phyloP scores from a whole-genome alignment of 1,284 basidiomycete genomes.

The Ustilago nuda region DNA sequence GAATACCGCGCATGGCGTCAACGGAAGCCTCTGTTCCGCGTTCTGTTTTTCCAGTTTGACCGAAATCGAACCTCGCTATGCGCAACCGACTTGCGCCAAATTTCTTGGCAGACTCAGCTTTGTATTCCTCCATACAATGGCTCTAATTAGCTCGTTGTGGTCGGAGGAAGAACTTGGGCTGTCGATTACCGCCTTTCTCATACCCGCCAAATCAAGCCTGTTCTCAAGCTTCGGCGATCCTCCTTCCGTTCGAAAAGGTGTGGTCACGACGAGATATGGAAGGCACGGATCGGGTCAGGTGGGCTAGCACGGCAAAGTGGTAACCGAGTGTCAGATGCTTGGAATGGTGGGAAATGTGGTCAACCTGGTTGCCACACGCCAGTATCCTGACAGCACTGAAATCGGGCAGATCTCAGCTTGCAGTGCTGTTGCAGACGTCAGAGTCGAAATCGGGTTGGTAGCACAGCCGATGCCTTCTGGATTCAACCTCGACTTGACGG shows the following conservation, averaged over 20 bases:
- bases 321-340: slow-evolving; percentile 3
- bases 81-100: slow-evolving; percentile 20
- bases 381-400: background rate
- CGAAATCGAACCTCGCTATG: slow-evolving; percentile 1
- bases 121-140: background rate
- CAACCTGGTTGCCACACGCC: background rate
- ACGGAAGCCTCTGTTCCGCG: slow-evolving; percentile 16
- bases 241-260: background rate
- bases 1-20: background rate
- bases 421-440: no score
- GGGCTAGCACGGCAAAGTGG: background rate
- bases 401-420: background rate
- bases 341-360: slow-evolving; percentile 3
- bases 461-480: no score
- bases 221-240: slow-evolving; percentile 2
- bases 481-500: no score
- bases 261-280: background rate
- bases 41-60: slow-evolving; percentile 2
- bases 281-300: slow-evolving; percentile 5
- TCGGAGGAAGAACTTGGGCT: background rate
- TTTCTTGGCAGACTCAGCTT: slow-evolving; percentile 14
- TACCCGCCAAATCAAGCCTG: background rate
- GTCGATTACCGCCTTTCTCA: slow-evolving; percentile 4
- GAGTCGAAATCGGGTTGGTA: background rate
- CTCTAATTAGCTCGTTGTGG: background rate